Percentiles rank a stretch among this genome's conserved stretches.
Evolutionary conservation across 108 stramenopile species (phyloP).

Genomic region (Cyclotella cryptica): DNA sequence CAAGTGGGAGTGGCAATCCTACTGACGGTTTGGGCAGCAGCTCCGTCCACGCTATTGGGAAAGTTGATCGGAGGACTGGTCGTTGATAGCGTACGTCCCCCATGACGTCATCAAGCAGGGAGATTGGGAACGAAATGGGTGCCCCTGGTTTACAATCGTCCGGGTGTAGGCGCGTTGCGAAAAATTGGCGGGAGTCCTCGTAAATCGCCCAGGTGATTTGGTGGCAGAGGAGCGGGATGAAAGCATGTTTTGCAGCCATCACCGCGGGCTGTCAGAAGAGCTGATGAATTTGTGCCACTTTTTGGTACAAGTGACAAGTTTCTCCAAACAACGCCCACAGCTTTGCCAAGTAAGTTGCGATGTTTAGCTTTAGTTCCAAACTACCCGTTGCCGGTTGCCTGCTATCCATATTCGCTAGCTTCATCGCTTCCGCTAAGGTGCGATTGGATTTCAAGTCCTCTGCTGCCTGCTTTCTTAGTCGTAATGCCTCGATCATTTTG

Average conservation of each 20-base stretch:
- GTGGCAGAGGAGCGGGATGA: background rate
- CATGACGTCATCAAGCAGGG: slow-evolving; percentile 2
- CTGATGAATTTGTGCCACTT: too few species aligned
- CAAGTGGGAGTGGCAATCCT: background rate
- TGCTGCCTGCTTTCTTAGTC: background rate
- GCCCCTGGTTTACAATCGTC: background rate
- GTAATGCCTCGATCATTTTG: slow-evolving; percentile 7
- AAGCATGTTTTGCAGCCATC: too few species aligned
- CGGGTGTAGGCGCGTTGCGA: background rate
- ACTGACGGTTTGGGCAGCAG: background rate
- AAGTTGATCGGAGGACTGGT: slow-evolving; percentile 1
- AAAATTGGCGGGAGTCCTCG: background rate
- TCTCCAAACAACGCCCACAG: too few species aligned
- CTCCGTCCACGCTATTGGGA: slow-evolving; percentile 15
- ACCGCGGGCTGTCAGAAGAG: too few species aligned
- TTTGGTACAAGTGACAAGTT: too few species aligned
- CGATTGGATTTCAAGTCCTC: background rate
- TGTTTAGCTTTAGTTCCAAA: too few species aligned
- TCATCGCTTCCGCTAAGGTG: slow-evolving; percentile 22
- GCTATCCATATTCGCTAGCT: background rate
- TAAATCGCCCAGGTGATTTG: slow-evolving; percentile 20
- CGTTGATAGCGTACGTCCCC: background rate
- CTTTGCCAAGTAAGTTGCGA: too few species aligned
- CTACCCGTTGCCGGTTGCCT: slow-evolving; percentile 7
- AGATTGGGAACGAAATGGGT: background rate